A percentile compares a stretch with the other conserved stretches of the same genome.
Evolutionary conservation across 2,329 filamentous ascomycete species (phyloP).

Genomic region (Talaromyces sp.): DNA sequence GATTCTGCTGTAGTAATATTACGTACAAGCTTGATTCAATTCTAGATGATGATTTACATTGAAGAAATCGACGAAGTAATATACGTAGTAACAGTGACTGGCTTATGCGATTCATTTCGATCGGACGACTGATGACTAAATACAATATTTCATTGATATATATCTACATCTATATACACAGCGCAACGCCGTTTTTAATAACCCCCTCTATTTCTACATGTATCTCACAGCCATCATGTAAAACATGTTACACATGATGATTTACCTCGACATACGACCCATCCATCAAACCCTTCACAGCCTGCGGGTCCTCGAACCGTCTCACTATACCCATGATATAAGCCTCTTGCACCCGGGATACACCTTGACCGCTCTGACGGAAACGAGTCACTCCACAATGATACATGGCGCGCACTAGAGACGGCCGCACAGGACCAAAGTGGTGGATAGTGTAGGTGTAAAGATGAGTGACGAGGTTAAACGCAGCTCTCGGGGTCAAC

Average conservation of each 20-base stretch:
- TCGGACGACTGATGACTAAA: not conserved
- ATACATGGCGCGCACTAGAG: constrained; percentile 46
- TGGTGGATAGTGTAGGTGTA: constrained; percentile 42
- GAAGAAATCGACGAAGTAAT: not conserved
- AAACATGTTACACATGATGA: not conserved
- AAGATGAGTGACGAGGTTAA: constrained; percentile 43
- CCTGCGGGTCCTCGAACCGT: constrained; percentile 38
- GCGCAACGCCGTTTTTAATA: not conserved
- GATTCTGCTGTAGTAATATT: not conserved
- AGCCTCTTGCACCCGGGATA: constrained; percentile 31
- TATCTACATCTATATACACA: not conserved
- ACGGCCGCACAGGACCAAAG: constrained; percentile 36
- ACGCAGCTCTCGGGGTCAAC: constrained; percentile 37
- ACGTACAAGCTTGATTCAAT: not conserved
- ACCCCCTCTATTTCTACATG: too few species aligned
- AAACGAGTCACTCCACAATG: constrained; percentile 44
- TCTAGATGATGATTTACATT: not conserved
- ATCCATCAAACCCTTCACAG: constrained; percentile 27
- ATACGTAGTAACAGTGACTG: not conserved
- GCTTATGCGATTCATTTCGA: not conserved
- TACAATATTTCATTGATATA: not conserved
- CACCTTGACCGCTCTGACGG: constrained; percentile 29
- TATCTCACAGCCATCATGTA: too few species aligned
- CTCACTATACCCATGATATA: constrained; percentile 43
- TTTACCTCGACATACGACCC: constrained; percentile 9